A percentile compares a stretch with the other conserved stretches of the same genome.
phyloP scores from a whole-genome alignment of 768 basidiomycete genomes.

The button mushroom (Agaricus bisporus) region DNA sequence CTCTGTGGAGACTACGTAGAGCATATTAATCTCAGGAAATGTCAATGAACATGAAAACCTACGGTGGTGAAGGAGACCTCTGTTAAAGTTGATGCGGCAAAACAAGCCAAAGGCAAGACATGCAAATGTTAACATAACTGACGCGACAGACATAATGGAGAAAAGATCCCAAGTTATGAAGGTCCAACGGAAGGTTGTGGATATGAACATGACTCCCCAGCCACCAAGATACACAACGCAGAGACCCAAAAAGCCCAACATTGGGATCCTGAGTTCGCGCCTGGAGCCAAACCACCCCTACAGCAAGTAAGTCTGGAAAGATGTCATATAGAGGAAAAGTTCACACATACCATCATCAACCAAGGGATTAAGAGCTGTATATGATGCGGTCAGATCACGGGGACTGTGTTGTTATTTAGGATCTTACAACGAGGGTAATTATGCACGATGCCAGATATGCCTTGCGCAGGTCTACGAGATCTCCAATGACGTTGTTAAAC shows the following conservation, averaged over 20 bases:
- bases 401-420: neutral
- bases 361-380: slow-evolving; percentile 48
- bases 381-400: neutral
- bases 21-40: neutral
- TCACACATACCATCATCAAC: slow-evolving; percentile 46
- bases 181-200: slow-evolving; percentile 70
- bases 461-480: slow-evolving; percentile 34
- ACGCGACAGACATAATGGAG: slow-evolving; percentile 50
- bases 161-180: slow-evolving; percentile 75
- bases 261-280: slow-evolving; percentile 51
- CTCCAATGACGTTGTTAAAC: slow-evolving; percentile 58
- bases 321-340: neutral
- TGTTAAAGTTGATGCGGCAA: slow-evolving; percentile 73
- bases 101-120: slow-evolving; percentile 57
- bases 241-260: slow-evolving; percentile 57
- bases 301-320: slow-evolving; percentile 5
- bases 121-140: slow-evolving; percentile 48
- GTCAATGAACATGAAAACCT: slow-evolving; percentile 21
- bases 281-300: slow-evolving; percentile 78
- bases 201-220: slow-evolving; percentile 71
- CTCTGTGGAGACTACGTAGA: slow-evolving; percentile 44
- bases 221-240: slow-evolving; percentile 58
- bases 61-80: slow-evolving; percentile 66
- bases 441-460: slow-evolving; percentile 54
- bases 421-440: slow-evolving; percentile 53